Percentiles rank a stretch among this genome's conserved stretches.
These are phyloP conservation scores for Handroanthus guayacan DNA, from an alignment of 257 asterid species.

Conservation along the genomic window DNA sequence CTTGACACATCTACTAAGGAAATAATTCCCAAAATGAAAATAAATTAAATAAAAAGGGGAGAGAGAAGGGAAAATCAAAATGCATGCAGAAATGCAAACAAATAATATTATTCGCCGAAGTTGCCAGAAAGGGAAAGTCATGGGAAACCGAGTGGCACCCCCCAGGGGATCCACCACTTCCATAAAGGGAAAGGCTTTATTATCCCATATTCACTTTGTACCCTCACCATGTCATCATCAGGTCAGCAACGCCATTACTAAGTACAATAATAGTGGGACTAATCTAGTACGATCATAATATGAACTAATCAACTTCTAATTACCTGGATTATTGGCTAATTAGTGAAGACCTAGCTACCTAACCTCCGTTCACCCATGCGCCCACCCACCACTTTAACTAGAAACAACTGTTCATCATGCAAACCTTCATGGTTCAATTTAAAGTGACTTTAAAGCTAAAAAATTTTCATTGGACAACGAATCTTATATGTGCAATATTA, in stretches of 20 bases:
- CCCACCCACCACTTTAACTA: conserved; percentile 22
- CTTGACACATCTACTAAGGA: neutral
- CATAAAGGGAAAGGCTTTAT: conserved; percentile 42
- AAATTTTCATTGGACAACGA: no score
- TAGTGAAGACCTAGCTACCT: conserved; percentile 7
- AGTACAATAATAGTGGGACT: conserved; percentile 19
- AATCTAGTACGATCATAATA: conserved; percentile 27
- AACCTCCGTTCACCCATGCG: neutral
- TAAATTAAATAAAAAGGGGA: neutral
- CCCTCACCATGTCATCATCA: conserved; percentile 44
- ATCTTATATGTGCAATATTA: no score
- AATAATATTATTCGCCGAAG: neutral
- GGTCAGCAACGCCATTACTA: conserved; percentile 29
- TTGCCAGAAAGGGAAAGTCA: conserved; percentile 30
- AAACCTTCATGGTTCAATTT: neutral
- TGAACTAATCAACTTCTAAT: conserved; percentile 31
- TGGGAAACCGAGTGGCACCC: conserved; percentile 10
- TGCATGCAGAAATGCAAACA: neutral
- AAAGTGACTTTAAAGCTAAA: no score
- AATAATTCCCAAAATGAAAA: neutral
- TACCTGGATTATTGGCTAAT: conserved; percentile 36
- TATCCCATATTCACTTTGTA: neutral
- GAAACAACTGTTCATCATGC: conserved; percentile 7
- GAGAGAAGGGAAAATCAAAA: neutral
- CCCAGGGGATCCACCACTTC: conserved; percentile 40